A percentile compares a stretch with the other conserved stretches of the same genome.
These are phyloP conservation scores for Penicillium psychrofluorescens DNA, from an alignment of 495 filamentous ascomycete genomes.

Conservation along the genomic window DNA sequence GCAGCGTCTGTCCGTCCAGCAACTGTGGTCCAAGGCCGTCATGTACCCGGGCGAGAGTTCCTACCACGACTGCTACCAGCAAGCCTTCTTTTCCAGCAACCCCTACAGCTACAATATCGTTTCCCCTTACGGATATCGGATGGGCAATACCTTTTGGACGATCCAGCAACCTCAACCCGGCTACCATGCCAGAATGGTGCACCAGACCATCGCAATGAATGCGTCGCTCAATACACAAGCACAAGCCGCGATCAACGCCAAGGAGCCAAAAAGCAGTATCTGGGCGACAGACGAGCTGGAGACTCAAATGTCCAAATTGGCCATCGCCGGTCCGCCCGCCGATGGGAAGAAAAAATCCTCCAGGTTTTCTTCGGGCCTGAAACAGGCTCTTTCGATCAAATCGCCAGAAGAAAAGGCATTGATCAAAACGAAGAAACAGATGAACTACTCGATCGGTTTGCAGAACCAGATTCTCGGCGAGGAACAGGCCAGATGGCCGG, in stretches of 20 bases:
- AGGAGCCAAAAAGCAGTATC: slow-evolving; percentile 32
- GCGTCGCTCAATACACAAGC: slow-evolving; percentile 27
- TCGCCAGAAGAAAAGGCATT: slow-evolving; percentile 26
- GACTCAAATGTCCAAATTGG: slow-evolving; percentile 17
- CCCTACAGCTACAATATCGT: slow-evolving; percentile 23
- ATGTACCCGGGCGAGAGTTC: slow-evolving; percentile 42
- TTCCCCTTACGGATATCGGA: slow-evolving; percentile 15
- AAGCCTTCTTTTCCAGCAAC: slow-evolving; percentile 17
- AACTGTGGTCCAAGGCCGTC: slow-evolving; percentile 38
- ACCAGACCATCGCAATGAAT: slow-evolving; percentile 22
- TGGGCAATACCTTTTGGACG: slow-evolving; percentile 2
- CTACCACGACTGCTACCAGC: slow-evolving; percentile 27
- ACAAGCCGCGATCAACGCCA: slow-evolving; percentile 23
- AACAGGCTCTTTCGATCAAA: slow-evolving; percentile 28
- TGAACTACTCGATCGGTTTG: slow-evolving; percentile 5
- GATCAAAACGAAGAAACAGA: slow-evolving; percentile 9
- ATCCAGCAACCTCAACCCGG: slow-evolving; percentile 10
- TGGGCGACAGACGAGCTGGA: slow-evolving; percentile 24
- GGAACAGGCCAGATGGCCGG: slow-evolving; percentile 36
- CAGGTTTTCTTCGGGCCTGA: slow-evolving; percentile 3
- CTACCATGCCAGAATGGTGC: slow-evolving; percentile 21
- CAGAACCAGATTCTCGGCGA: slow-evolving; percentile 31
- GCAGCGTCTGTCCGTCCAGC: slow-evolving; percentile 26
- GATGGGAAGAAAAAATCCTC: background rate
- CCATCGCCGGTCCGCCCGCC: slow-evolving; percentile 4